phyloP scores from a whole-genome alignment of 345 rosid genomes.

The Syzygium aromaticum region DNA sequence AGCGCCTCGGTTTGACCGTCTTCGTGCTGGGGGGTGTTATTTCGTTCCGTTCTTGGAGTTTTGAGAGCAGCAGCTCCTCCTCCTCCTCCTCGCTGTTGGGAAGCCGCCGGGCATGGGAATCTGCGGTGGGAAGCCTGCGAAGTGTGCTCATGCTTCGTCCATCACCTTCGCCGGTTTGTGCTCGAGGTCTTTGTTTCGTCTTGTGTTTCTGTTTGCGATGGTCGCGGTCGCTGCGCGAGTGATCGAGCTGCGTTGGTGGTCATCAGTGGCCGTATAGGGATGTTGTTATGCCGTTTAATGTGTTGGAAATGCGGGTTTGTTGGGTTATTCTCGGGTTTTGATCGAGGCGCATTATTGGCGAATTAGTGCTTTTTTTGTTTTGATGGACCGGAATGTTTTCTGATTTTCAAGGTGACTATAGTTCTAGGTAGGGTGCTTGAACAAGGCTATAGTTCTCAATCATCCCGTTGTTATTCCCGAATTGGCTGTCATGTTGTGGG shows the following conservation, averaged over 20 bases:
- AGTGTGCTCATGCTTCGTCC: constrained; percentile 13
- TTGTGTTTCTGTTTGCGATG: neutral
- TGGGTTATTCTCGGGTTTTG: neutral
- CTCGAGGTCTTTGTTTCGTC: neutral
- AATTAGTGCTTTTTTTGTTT: neutral
- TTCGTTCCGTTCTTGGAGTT: neutral
- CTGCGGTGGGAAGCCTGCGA: constrained; percentile 9
- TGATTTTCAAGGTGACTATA: neutral
- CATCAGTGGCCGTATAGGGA: neutral
- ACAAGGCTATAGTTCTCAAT: neutral
- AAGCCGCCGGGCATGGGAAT: constrained; percentile 5
- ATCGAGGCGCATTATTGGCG: neutral
- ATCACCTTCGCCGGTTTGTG: neutral
- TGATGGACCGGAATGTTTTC: neutral
- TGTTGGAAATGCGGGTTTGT: neutral
- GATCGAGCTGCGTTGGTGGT: neutral
- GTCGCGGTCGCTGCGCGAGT: neutral
- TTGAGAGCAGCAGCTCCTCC: neutral
- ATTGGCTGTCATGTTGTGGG: neutral
- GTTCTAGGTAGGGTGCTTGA: neutral
- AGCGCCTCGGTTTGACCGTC: neutral
- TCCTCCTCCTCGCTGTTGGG: neutral
- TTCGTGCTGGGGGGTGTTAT: neutral
- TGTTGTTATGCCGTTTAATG: neutral
- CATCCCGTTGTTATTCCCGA: neutral